Evolutionary conservation across 805 yeast genomes (phyloP).

Genomic region (Candida boidinii): DNA sequence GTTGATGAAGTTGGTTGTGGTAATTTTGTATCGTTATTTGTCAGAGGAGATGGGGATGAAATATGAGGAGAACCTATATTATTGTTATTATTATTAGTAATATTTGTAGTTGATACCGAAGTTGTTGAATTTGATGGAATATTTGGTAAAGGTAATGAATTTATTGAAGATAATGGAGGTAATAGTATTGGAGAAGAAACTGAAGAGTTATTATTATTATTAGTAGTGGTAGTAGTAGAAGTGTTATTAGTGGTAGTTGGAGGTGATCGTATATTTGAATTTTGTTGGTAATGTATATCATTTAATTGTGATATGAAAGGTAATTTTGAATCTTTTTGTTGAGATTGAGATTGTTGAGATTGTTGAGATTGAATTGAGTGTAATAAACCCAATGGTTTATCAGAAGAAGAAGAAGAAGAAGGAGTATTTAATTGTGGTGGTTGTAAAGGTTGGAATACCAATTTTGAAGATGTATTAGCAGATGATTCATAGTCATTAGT

Average conservation of each 20-base stretch:
- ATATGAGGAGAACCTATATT: no score
- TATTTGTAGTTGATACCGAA: no score
- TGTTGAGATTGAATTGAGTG: neutral
- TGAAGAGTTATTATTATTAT: conserved; percentile 3
- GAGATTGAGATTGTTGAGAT: conserved; percentile 3
- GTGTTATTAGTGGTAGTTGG: conserved; percentile 1
- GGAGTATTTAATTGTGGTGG: neutral
- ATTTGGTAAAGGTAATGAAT: no score
- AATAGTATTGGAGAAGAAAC: no score
- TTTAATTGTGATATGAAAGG: neutral
- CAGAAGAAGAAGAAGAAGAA: no score
- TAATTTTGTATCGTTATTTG: no score
- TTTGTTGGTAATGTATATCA: neutral
- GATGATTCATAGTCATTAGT: neutral
- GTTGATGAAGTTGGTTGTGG: neutral
- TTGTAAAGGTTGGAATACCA: neutral
- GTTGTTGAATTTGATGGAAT: no score
- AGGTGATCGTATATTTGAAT: neutral
- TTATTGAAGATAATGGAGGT: no score
- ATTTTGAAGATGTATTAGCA: neutral
- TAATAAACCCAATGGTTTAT: no score
- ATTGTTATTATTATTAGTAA: no score
- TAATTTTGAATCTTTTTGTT: conserved; percentile 5
- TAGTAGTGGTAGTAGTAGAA: conserved; percentile 6
- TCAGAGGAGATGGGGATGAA: no score